phyloP scores from a whole-genome alignment of 2,329 filamentous ascomycete species.

The Plenodomus biglobosus region DNA sequence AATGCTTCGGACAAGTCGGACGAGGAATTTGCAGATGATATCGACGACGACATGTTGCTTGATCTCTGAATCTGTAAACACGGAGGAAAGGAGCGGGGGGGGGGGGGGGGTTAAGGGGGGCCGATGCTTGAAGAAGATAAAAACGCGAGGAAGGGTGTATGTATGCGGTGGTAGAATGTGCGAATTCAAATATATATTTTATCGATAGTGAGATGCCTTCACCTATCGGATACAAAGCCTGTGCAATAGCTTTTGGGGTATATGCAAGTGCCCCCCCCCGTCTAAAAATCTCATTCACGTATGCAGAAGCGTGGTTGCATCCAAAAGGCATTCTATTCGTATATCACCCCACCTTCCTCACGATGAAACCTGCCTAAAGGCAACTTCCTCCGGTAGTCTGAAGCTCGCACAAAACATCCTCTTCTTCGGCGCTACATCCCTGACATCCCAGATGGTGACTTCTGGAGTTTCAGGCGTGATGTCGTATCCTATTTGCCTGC shows the following conservation, averaged over 20 bases:
- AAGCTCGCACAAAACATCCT: slow-evolving; percentile 97
- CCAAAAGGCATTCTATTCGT: background rate
- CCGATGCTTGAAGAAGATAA: no score
- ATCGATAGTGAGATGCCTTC: background rate
- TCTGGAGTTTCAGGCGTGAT: slow-evolving; percentile 62
- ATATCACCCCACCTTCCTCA: background rate
- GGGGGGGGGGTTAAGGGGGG: no score
- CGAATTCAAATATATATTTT: background rate
- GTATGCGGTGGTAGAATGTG: background rate
- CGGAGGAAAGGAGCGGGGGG: no score
- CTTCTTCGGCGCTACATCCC: slow-evolving; percentile 90
- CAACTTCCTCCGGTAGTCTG: slow-evolving; percentile 77
- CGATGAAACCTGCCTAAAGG: slow-evolving; percentile 59
- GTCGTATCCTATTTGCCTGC: slow-evolving; percentile 59
- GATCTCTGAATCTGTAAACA: slow-evolving; percentile 9
- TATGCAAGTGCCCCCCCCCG: background rate
- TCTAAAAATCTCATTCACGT: background rate
- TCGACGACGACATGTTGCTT: slow-evolving; percentile 34
- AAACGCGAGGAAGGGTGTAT: no score
- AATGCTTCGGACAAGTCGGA: slow-evolving; percentile 1
- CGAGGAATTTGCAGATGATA: slow-evolving; percentile 7
- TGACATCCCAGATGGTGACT: slow-evolving; percentile 64
- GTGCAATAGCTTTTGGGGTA: background rate
- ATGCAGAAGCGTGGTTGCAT: no score
- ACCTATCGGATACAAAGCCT: background rate